Conservation (phyloP, 2,329 filamentous ascomycete species). For the Emmonsiellopsis sp. region DNA sequence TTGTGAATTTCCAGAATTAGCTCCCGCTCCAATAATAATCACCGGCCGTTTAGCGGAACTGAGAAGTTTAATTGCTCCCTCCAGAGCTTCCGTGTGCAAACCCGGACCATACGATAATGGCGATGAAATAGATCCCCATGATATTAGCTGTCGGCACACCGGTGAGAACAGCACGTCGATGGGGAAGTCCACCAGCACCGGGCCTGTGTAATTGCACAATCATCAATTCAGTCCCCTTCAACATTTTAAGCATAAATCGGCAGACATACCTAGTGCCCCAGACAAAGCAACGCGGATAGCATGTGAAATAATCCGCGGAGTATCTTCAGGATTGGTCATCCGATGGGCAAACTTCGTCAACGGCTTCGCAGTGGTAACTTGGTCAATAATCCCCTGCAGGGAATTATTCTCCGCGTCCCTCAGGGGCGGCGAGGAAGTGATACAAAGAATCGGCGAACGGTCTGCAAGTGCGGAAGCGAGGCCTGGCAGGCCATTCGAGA, state of each 20-base stretch:
- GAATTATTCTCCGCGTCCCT: conserved; percentile 38
- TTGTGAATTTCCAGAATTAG: neutral
- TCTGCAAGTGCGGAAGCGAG: conserved; percentile 38
- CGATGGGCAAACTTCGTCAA: conserved; percentile 40
- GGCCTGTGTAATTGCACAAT: neutral
- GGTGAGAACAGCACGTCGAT: conserved; percentile 31
- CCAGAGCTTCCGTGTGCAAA: conserved; percentile 27
- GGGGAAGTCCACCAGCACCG: conserved; percentile 1
- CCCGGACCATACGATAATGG: conserved; percentile 24
- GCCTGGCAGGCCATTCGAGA: conserved; percentile 37
- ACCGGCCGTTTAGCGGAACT: conserved; percentile 28
- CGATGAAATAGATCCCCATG: conserved; percentile 33
- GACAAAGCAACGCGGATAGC: conserved; percentile 31
- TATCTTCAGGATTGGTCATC: conserved; percentile 35
- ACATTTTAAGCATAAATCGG: conserved; percentile 15
- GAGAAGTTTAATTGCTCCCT: conserved; percentile 22
- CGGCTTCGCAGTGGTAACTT: conserved; percentile 34
- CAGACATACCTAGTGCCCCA: conserved; percentile 33
- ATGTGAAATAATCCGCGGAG: conserved; percentile 35
- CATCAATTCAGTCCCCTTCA: neutral
- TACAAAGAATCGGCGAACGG: conserved; percentile 35
- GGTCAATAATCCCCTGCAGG: conserved; percentile 39
- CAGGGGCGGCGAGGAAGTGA: conserved; percentile 37
- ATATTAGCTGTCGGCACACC: conserved; percentile 25
- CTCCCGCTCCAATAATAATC: conserved; percentile 35